phyloP scores from a whole-genome alignment of 306 rosid species.

The Prosopis cineraria region DNA sequence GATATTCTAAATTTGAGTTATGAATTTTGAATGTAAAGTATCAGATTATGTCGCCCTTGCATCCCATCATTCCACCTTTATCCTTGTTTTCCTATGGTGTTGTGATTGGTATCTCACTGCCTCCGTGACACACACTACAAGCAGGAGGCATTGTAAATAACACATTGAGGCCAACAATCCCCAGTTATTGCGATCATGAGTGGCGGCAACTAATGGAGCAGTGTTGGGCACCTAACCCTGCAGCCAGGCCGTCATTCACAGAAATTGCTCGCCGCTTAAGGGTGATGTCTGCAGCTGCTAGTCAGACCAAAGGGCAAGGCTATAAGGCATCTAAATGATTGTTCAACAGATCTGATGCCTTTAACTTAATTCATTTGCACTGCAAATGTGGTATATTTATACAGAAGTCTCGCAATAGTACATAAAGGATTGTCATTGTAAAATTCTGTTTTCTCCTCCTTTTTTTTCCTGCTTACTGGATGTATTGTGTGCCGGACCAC shows the following conservation, averaged over 20 bases:
- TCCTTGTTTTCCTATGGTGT: not conserved
- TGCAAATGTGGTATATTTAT: constrained; percentile 17
- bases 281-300: constrained; percentile 68
- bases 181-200: constrained; percentile 76
- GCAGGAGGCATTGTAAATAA: constrained; percentile 96
- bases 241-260: constrained; percentile 85
- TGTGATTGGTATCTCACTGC: constrained; percentile 5
- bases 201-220: constrained; percentile 92
- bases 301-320: constrained; percentile 76
- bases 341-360: constrained; percentile 35
- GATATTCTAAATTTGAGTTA: not conserved
- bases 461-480: not conserved
- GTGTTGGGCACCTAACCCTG: constrained; percentile 98
- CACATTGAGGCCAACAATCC: constrained; percentile 87
- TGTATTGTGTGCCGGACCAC: constrained; percentile 37
- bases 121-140: not conserved
- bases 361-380: constrained; percentile 47
- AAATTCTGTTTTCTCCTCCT: constrained; percentile 19
- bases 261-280: constrained; percentile 83
- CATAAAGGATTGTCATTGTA: constrained; percentile 30
- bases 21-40: not conserved
- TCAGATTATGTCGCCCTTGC: constrained; percentile 9
- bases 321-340: constrained; percentile 70
- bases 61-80: not conserved
- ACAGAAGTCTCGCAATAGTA: constrained; percentile 28